Evolutionary conservation across 2,329 filamentous ascomycete genomes (phyloP).

Genomic region (Myriosclerotinia scirpicola): DNA sequence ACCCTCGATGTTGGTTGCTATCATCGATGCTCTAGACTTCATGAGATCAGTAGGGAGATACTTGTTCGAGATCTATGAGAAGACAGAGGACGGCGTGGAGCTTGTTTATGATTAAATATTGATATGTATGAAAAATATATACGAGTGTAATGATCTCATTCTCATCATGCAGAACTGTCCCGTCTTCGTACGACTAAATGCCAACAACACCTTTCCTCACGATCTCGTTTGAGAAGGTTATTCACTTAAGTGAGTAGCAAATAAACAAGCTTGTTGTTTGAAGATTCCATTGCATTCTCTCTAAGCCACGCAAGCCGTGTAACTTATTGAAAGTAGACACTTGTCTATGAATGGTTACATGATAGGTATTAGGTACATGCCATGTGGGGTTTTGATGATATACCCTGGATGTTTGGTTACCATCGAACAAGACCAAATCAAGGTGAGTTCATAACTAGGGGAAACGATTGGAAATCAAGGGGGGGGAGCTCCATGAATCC

Average conservation of each 20-base stretch:
- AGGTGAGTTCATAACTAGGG: no score
- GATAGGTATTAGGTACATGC: background rate
- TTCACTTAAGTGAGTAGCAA: background rate
- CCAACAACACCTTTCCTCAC: background rate
- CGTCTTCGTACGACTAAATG: background rate
- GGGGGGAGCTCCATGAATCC: no score
- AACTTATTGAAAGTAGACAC: slow-evolving; percentile 3
- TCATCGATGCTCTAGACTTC: background rate
- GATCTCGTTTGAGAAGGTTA: background rate
- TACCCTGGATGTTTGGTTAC: background rate
- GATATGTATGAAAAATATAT: no score
- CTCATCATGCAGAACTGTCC: background rate
- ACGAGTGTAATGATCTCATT: no score
- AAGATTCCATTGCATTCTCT: slow-evolving; percentile 2
- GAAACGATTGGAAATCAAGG: no score
- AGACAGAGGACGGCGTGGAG: no score
- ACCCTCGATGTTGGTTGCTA: background rate
- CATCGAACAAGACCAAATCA: background rate
- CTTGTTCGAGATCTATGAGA: no score
- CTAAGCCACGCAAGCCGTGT: slow-evolving; percentile 7
- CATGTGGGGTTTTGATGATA: slow-evolving; percentile 6
- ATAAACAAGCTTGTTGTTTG: background rate
- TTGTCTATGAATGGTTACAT: background rate
- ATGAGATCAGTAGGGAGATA: background rate
- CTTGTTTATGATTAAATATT: no score